These are phyloP conservation scores for Hymenoscyphus repandus DNA, from an alignment of 2,329 filamentous ascomycete genomes.

Conservation along the genomic window DNA sequence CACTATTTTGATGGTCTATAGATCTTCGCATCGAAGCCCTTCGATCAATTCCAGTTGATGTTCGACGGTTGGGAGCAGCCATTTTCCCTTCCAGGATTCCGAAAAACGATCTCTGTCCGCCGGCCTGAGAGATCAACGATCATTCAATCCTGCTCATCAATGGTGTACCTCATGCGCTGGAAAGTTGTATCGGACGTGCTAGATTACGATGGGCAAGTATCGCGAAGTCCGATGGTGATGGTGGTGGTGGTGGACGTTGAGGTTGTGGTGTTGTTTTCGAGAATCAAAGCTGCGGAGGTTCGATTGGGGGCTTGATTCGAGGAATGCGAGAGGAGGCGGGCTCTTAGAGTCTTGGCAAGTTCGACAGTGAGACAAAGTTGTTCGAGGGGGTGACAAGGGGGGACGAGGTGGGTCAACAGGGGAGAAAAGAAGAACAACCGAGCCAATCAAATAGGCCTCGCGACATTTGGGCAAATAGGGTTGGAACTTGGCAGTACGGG, in stretches of 20 bases:
- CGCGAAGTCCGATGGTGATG: not conserved
- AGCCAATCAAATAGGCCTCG: too few relatives aligned
- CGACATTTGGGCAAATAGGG: too few relatives aligned
- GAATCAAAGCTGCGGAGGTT: not conserved
- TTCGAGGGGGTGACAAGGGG: too few relatives aligned
- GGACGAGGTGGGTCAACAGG: too few relatives aligned
- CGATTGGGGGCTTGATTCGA: not conserved
- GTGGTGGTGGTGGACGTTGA: not conserved
- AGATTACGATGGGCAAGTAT: not conserved
- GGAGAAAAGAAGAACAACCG: too few relatives aligned
- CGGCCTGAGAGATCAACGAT: conserved; percentile 1
- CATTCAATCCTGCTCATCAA: conserved; percentile 16
- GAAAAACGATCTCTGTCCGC: conserved; percentile 18
- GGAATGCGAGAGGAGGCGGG: not conserved
- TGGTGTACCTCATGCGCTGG: not conserved
- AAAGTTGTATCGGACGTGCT: not conserved
- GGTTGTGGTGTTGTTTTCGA: not conserved
- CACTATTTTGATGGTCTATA: conserved; percentile 38
- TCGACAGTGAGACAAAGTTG: not conserved
- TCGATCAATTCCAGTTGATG: conserved; percentile 36
- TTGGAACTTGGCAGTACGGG: too few relatives aligned
- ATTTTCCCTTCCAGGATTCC: conserved; percentile 30
- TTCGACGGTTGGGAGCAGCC: conserved; percentile 37
- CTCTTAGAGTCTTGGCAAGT: too few relatives aligned
- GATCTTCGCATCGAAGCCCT: conserved; percentile 40